Percentiles rank a stretch among this genome's conserved stretches.
Evolutionary conservation across 208 protist genomes (phyloP).

Genomic region (Trypanosoma mega): DNA sequence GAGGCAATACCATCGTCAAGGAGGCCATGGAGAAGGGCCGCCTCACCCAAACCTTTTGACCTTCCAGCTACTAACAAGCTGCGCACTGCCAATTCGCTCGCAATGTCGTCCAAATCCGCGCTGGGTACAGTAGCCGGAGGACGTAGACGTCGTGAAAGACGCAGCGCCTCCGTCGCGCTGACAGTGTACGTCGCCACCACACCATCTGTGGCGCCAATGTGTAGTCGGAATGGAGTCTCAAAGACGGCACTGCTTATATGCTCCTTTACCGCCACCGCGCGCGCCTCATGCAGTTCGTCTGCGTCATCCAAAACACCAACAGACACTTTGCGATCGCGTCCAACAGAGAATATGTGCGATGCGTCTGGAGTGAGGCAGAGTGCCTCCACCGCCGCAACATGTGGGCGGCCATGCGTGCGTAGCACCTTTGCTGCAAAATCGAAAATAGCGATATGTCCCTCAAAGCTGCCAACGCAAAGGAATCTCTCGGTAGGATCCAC

Average conservation of each 20-base stretch:
- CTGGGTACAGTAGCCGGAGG: conserved; percentile 20
- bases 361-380: conserved; percentile 46
- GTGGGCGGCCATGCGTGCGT: conserved; percentile 44
- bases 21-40: conserved; percentile 26
- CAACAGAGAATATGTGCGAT: conserved; percentile 64
- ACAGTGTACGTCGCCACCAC: conserved; percentile 69
- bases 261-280: conserved; percentile 80
- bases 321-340: conserved; percentile 75
- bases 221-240: conserved; percentile 46
- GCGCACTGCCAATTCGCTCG: conserved; percentile 61
- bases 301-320: conserved; percentile 29
- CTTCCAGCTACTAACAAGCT: conserved; percentile 43
- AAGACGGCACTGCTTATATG: conserved; percentile 64
- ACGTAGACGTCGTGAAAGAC: conserved; percentile 42
- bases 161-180: conserved; percentile 46
- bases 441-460: conserved; percentile 82
- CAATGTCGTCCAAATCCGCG: conserved; percentile 28
- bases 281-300: conserved; percentile 40
- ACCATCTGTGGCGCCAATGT: conserved; percentile 74
- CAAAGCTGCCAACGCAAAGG: conserved; percentile 76
- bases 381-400: conserved; percentile 83
- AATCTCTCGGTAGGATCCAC: conserved; percentile 59
- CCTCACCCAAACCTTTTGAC: conserved; percentile 48
- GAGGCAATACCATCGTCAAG: conserved; percentile 27
- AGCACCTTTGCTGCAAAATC: conserved; percentile 77